These are phyloP conservation scores for Wickerhamiella slavikovae DNA, from an alignment of 805 yeast genomes.

Conservation along the genomic window DNA sequence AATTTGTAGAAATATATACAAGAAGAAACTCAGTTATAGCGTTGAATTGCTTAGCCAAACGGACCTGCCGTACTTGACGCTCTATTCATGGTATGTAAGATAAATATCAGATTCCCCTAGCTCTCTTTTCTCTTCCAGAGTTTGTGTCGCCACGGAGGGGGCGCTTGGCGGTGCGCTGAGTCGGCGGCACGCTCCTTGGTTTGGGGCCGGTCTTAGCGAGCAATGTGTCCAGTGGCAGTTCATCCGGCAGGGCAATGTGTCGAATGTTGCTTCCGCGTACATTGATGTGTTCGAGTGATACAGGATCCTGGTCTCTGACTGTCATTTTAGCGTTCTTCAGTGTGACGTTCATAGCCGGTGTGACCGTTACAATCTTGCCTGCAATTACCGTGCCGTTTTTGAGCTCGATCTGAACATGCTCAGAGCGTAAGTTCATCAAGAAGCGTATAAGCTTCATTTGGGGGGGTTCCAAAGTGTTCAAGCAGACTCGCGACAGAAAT, in stretches of 20 bases:
- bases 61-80: too few species aligned
- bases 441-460: slow-evolving; percentile 24
- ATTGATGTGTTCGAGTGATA: slow-evolving; percentile 54
- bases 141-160: too few species aligned
- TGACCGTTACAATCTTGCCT: slow-evolving; percentile 67
- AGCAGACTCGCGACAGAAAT: too few species aligned
- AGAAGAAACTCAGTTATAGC: too few species aligned
- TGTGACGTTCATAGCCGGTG: slow-evolving; percentile 81
- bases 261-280: slow-evolving; percentile 81
- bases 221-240: slow-evolving; percentile 39
- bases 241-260: slow-evolving; percentile 67
- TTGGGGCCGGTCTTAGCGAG: slow-evolving; percentile 25
- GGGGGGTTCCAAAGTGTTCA: too few species aligned
- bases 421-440: slow-evolving; percentile 66
- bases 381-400: slow-evolving; percentile 76
- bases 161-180: too few species aligned
- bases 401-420: slow-evolving; percentile 74
- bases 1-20: too few species aligned
- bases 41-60: too few species aligned
- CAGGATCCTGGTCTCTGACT: slow-evolving; percentile 46
- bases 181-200: slow-evolving; percentile 10
- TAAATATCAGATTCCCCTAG: too few species aligned
- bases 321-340: slow-evolving; percentile 65
- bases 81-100: too few species aligned
- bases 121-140: too few species aligned